Evolutionary conservation across 2,329 filamentous ascomycete genomes (phyloP).

Genomic region (Monosporascus sp.): DNA sequence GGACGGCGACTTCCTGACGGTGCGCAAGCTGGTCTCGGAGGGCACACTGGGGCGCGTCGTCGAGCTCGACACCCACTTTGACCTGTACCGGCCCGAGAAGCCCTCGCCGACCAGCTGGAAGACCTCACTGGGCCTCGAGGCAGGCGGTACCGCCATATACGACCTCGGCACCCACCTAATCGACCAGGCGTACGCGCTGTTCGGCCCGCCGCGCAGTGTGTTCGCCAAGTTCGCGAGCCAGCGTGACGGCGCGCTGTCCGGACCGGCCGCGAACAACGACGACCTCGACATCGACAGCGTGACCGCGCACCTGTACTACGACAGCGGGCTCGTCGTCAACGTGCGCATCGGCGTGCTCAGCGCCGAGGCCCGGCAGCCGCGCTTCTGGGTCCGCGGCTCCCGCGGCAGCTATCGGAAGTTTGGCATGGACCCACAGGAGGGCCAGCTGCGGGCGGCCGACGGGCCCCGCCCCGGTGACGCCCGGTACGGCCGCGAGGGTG

Average conservation of each 20-base stretch:
- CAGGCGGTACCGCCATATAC: constrained; percentile 64
- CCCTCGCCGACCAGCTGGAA: constrained; percentile 58
- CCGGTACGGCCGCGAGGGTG: constrained; percentile 60
- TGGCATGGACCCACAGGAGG: constrained; percentile 68
- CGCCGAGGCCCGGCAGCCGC: constrained; percentile 61
- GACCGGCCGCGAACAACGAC: constrained; percentile 27
- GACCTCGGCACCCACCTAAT: constrained; percentile 73
- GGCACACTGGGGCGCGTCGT: constrained; percentile 63
- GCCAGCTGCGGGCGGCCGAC: constrained; percentile 53
- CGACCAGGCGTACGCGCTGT: constrained; percentile 67
- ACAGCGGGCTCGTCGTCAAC: constrained; percentile 56
- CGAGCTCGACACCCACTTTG: constrained; percentile 77
- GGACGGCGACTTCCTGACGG: constrained; percentile 71
- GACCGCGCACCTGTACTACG: constrained; percentile 63
- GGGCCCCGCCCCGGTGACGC: constrained; percentile 57
- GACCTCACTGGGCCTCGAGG: constrained; percentile 47
- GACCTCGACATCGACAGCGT: constrained; percentile 48
- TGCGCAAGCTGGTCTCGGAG: constrained; percentile 55
- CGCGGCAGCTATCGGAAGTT: constrained; percentile 71
- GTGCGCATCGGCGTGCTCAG: constrained; percentile 65
- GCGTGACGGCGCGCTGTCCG: constrained; percentile 39
- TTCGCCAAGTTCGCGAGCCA: constrained; percentile 65
- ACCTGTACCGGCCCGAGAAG: constrained; percentile 60
- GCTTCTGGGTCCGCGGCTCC: constrained; percentile 72
- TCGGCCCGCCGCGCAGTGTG: constrained; percentile 62